A percentile compares a stretch with the other conserved stretches of the same genome.
Conservation (phyloP, 2,329 filamentous ascomycete genomes). For the Fusarium redolens region DNA sequence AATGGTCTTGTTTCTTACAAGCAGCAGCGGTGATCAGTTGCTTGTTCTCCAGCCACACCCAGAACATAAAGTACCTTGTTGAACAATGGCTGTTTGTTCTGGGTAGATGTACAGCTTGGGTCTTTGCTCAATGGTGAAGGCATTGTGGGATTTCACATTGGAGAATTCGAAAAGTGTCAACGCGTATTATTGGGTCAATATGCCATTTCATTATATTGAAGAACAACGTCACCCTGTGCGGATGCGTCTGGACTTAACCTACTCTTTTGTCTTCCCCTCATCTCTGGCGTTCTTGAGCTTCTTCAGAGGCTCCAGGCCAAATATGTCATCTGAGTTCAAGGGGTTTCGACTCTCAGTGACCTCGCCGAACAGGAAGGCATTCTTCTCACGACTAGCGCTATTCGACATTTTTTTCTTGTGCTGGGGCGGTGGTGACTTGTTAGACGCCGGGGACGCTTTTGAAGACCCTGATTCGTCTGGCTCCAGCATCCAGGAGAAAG, state of each 20-base stretch:
- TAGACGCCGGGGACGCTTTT: slow-evolving; percentile 35
- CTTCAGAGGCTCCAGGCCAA: slow-evolving; percentile 64
- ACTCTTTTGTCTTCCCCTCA: neutral
- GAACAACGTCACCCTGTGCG: neutral
- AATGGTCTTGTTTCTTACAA: neutral
- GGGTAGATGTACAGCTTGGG: neutral
- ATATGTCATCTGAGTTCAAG: slow-evolving; percentile 61
- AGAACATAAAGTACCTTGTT: neutral
- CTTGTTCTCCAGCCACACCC: neutral
- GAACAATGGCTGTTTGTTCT: neutral
- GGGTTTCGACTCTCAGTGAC: slow-evolving; percentile 53
- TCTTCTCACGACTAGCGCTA: slow-evolving; percentile 63
- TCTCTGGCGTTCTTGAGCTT: slow-evolving; percentile 41
- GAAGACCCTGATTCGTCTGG: slow-evolving; percentile 56
- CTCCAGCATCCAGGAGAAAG: slow-evolving; percentile 83
- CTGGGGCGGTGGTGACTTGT: slow-evolving; percentile 48
- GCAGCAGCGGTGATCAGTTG: neutral
- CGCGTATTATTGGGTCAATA: neutral
- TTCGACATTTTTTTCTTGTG: slow-evolving; percentile 57
- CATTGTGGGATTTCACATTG: neutral
- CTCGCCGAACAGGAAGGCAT: slow-evolving; percentile 71
- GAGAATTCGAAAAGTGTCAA: neutral
- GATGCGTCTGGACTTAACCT: neutral
- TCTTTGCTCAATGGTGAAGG: neutral
- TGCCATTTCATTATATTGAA: slow-evolving; percentile 1